Conservation (phyloP, 805 yeast genomes). For the Suhomyces vadensis region DNA sequence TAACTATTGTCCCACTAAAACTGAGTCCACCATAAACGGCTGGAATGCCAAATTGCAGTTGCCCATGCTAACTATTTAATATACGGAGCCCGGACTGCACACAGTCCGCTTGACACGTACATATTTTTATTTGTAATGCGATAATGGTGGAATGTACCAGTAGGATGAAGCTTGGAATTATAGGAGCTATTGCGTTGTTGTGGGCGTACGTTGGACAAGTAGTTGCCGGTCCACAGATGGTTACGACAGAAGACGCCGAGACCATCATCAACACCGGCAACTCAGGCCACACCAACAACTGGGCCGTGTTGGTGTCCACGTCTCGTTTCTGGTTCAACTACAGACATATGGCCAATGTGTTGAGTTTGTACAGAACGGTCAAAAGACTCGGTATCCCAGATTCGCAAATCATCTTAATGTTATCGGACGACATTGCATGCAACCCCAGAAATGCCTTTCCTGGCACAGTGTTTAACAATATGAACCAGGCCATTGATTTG, state of each 20-base stretch:
- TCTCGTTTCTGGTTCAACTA: conserved; percentile 98
- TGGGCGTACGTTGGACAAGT: neutral
- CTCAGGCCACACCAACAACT: conserved; percentile 61
- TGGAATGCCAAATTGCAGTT: too few relatives aligned
- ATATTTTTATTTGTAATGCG: neutral
- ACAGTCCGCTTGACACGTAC: too few relatives aligned
- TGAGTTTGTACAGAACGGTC: conserved; percentile 93
- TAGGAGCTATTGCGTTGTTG: neutral
- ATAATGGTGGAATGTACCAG: neutral
- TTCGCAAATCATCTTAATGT: conserved; percentile 93
- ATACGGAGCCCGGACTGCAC: too few relatives aligned
- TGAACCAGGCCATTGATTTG: conserved; percentile 86
- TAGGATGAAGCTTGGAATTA: neutral
- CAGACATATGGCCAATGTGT: conserved; percentile 94
- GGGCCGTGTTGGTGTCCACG: conserved; percentile 93
- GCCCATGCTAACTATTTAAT: too few relatives aligned
- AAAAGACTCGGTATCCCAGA: conserved; percentile 97
- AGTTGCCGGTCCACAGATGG: conserved; percentile 12
- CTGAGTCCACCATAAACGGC: neutral
- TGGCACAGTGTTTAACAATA: conserved; percentile 92
- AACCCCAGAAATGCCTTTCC: conserved; percentile 95
- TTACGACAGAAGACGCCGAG: conserved; percentile 22
- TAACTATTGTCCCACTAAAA: too few relatives aligned
- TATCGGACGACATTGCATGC: conserved; percentile 96
- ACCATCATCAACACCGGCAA: conserved; percentile 20